Evolutionary conservation across 768 basidiomycete genomes (phyloP), one percentile per base, ranked within the genome.

Genomic region (Gymnopilus junonius): DNA sequence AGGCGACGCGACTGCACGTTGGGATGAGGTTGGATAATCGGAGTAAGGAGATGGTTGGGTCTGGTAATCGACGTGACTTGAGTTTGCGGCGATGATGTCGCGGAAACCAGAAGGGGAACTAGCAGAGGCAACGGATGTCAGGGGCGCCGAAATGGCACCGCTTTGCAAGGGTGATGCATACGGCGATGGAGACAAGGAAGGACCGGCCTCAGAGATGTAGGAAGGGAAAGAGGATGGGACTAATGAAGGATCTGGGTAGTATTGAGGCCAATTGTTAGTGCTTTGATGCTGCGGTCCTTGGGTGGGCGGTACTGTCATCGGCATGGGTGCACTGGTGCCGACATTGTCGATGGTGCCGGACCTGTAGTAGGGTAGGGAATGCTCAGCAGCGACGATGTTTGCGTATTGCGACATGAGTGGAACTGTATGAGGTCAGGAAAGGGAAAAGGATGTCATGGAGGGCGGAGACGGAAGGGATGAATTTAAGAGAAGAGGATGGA

Each of bases 21-120:
- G 71, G 3, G 73, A 65, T 2, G 66, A 67, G 25, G 70, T 67
- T 25, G 71, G 71, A 56, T 68, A 71, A 25, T 68, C 69, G 39
- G 59, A 32, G 12, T 29, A 48, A 45, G 64, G 50, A 8, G 37
- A 59, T 15, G 63, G 50, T 48, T 45, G 29, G n/a, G 35, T 14
- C 27, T 59, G 61, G 53, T 67, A 67, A 34, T 29, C 53, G 15
- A n/a, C 27, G 15, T 46, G 25, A 23, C 4, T 43, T 35, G 57
- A 14, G 45, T 61, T 56, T 8, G 51, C 50, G 29, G 35, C 10
- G 12, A 37, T 31, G 46, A 55, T 5, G n/a, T 56, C 17, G 32
- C 17, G 37, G 55, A 60, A 59, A 31, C 58, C 21, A 14, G 43
- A 55, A 51, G 50, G 12, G 51, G 53, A 48, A 32, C 40, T 31